Base-by-base conservation (phyloP, 1,284 basidiomycete species). In the Ustilago shanxiensis region DNA sequence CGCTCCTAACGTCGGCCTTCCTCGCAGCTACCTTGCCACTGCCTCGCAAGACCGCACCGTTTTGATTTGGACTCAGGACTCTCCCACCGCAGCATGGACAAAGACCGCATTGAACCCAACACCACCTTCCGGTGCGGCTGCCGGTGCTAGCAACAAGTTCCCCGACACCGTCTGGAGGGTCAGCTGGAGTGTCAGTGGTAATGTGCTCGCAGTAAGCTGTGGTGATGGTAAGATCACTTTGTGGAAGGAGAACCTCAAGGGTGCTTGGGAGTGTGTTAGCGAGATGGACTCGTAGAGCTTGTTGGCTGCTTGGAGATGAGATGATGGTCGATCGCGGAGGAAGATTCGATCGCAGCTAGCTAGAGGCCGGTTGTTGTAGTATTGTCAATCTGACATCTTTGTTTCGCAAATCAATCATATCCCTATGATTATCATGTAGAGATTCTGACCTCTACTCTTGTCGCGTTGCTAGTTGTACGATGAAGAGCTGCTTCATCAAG, bases 161-260 rank as follows among this genome's bases (percentile, higher is more conserved):
- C 74, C 83, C 5, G 83, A 83, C 59, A 83, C 83, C 3, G 95
- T 98, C 20, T 99, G 96, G 96, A 91, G 95, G 37, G 94, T 98
- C 35, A 95, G 93, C 64, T 98, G 96, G 96, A 95, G 94, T 80
- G 89, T 98, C 52, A 94, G 95, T 2, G 96, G 97, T 22, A 98
- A 98, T 84, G 91, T 99, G 61, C 89, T 99, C 53, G 95, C 96
- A 0, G 97, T 98, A 44, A 96, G 94, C 86, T 97, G 95, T 87
- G 96, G 95, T 16, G 97, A 99, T 86, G 96, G 97, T 28, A 98
- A 98, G 88, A 95, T 99, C 31, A 95, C 93, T 14, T 88, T 99
- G 60, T 99, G 95, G 96, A 99, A 99, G 88, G 96, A 99, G 88
- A 96, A 94, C 86, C 88, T 98, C 82, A 95, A 94, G 86, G 93